phyloP scores from a whole-genome alignment of 352 stramenopile genomes.

The Globisporangium iwayamae region DNA sequence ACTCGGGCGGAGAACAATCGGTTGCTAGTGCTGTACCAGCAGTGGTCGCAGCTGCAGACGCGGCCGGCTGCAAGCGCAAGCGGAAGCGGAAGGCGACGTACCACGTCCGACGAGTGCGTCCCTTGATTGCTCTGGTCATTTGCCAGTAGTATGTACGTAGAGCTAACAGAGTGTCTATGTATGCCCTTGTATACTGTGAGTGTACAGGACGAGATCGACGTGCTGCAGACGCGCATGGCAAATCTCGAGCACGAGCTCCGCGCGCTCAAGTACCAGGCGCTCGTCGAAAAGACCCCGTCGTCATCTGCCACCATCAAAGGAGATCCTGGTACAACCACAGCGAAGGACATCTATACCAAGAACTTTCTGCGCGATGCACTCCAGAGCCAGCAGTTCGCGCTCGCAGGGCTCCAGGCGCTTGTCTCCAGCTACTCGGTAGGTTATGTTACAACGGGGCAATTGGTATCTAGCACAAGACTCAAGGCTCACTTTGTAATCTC shows the following conservation, averaged over 20 bases:
- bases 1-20: not conserved
- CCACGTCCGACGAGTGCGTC: slow-evolving; percentile 9
- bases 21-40: not conserved
- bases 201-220: slow-evolving; percentile 12
- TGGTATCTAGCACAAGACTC: not conserved
- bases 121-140: not conserved
- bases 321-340: not conserved
- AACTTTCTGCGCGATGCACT: slow-evolving; percentile 8
- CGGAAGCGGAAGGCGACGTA: slow-evolving; percentile 11
- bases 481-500: not conserved
- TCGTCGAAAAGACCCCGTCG: not conserved
- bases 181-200: not conserved
- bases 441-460: not conserved
- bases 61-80: not conserved
- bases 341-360: slow-evolving; percentile 4
- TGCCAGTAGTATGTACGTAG: too few relatives aligned
- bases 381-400: slow-evolving; percentile 11
- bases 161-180: not conserved
- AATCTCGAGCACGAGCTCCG: slow-evolving; percentile 12
- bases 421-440: slow-evolving; percentile 11
- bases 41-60: too few relatives aligned
- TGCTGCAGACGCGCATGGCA: slow-evolving; percentile 2
- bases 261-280: slow-evolving; percentile 14
- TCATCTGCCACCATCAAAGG: not conserved
- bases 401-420: slow-evolving; percentile 12